Evolutionary conservation across 2,329 filamentous ascomycete genomes (phyloP), one percentile per base, ranked within the genome.

Genomic region (Helotiales sp.): DNA sequence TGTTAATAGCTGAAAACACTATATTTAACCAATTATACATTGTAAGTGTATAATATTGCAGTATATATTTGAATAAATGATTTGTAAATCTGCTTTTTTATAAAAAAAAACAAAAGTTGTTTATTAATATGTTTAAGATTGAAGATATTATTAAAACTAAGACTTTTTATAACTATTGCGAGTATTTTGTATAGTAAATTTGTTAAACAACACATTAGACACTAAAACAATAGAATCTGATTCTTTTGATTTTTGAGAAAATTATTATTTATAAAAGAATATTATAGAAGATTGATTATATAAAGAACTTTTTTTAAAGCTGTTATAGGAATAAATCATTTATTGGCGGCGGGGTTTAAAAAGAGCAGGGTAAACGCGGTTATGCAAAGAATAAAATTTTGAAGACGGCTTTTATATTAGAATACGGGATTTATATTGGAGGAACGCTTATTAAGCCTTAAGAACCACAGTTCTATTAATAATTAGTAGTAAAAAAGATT

Each of bases 111-210:
- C 15, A 63, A 61, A 22, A 77, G 66, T 15, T 55, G 58, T 34
- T 68, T 73, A 43, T 73, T 77, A 8, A 70, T 72, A 7, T 64
- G 59, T 22, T 62, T 72, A 20, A 78, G 66, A 65, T 69, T 73
- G 52, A 77, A 76, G 17, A 75, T 69, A 71, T 77, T 75, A 37
- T 77, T 72, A 47, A 77, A 75, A 49, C 69, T 63, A 49, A 78
- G 64, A 47, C 70, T 67, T 43, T 54, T 61, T 32, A 75, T 67
- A 28, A 78, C 72, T 60, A 72, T 72, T 49, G 73, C 66, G 32
- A 75, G 64, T 6, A 77, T 69, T 68, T 78, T 76, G 68, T 77
- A 77, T 10, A 76, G 76, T 49, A 77, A 54, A 63, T 64, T 66
- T 30, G 67, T 54, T 65, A 77, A 68, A 37, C 68, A 59, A 50